A percentile compares a stretch with the other conserved stretches of the same genome.
These are phyloP conservation scores for Turnera subulata DNA, from an alignment of 345 rosid genomes.

Conservation along the genomic window DNA sequence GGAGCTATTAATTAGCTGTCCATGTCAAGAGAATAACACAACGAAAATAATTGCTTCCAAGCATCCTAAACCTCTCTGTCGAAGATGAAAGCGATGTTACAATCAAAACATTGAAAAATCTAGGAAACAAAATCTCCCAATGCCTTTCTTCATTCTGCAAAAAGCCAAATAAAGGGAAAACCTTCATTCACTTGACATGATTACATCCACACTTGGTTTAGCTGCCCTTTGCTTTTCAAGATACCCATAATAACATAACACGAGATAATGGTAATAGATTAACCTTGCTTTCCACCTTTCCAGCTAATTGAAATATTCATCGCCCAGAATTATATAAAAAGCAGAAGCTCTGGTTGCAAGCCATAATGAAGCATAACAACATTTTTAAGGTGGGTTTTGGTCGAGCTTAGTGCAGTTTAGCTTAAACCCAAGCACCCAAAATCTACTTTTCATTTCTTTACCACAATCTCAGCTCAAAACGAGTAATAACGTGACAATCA, in stretches of 20 bases:
- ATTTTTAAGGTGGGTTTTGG: too few species aligned
- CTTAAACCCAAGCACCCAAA: not conserved
- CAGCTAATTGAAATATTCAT: not conserved
- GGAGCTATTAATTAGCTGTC: too few species aligned
- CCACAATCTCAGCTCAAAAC: not conserved
- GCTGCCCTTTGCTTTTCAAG: not conserved
- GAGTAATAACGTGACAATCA: too few species aligned
- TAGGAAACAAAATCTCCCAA: not conserved
- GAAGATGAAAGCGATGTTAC: slow-evolving; percentile 1
- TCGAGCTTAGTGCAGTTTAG: too few species aligned
- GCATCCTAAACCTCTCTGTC: not conserved
- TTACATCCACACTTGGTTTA: not conserved
- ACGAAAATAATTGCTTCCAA: not conserved
- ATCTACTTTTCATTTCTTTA: not conserved
- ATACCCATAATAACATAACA: not conserved
- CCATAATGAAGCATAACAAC: not conserved
- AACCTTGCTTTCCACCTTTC: not conserved
- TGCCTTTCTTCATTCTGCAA: too few species aligned
- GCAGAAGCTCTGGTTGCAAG: not conserved
- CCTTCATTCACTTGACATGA: slow-evolving; percentile 14
- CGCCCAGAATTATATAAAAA: slow-evolving; percentile 1
- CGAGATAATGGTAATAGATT: not conserved
- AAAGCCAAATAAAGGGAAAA: not conserved
- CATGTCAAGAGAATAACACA: too few species aligned
- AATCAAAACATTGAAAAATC: not conserved